Evolutionary conservation across 805 yeast species (phyloP), one percentile per base, ranked within the genome.

Genomic region (Yamadazyma endophytica): DNA sequence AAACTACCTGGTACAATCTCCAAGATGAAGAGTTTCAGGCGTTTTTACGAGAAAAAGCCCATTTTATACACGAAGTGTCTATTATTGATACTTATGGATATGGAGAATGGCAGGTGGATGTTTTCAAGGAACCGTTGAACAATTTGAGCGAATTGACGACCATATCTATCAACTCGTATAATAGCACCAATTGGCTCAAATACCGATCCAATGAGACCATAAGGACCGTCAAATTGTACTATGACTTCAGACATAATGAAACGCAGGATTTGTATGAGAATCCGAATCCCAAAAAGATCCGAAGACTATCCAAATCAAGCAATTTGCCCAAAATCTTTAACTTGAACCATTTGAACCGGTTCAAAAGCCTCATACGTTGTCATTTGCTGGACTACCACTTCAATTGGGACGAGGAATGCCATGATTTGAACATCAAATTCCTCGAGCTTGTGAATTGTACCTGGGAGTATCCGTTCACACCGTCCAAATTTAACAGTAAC

Each of bases 391-490:
- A 66, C 13, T 75, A 60, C 49, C 52, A 67, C 57, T 48, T 75
- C 54, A 47, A 61, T 52, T 53, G 75, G 73, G 49, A 54, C 36
- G 15, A 41, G 8, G 17, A 26, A 13, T 8, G n/a, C 6, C 11
- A 11, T 19, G 11, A 19, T 9, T n/a, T 22, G 13, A 22, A 22
- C 13, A 11, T 40, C 5, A 24, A 29, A 20, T 15, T 28, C 9
- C 17, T 73, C 16, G 39, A 46, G 3, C 41, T 75, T 4, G 40
- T 47, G 9, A 60, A 74, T 39, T 75, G 81, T 48, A 64, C 69
- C 2, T 75, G 81, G 80, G 71, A 70, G 36, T 75, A 72, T 39
- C 81, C 81, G 1, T 75, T 75, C 43, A 56, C 63, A 13, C 46
- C 73, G 9, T 41, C 52, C 4, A 55, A 53, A 28, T 65, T 66